A percentile compares a stretch with the other conserved stretches of the same genome.
These are phyloP conservation scores for Clarireedia hainanense DNA, from an alignment of 2,329 filamentous ascomycete genomes.

Conservation along the genomic window DNA sequence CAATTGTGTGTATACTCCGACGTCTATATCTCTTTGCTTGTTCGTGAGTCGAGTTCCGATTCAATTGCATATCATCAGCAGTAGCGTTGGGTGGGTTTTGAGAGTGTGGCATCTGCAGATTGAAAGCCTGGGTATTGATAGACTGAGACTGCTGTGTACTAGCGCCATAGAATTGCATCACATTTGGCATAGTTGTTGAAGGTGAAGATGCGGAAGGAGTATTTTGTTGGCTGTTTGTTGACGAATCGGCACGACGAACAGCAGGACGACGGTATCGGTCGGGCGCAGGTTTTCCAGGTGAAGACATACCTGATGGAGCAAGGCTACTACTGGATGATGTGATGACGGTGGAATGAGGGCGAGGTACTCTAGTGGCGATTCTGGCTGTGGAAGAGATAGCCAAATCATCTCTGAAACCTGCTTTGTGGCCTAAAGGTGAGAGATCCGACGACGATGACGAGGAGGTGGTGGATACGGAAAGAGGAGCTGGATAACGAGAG, in stretches of 20 bases:
- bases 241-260: conserved; percentile 40
- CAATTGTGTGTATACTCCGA: conserved; percentile 69
- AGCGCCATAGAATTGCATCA: conserved; percentile 47
- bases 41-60: conserved; percentile 50
- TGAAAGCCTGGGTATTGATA: conserved; percentile 18
- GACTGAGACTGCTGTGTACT: conserved; percentile 25
- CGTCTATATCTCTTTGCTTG: conserved; percentile 70
- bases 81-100: conserved; percentile 14
- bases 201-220: conserved; percentile 29
- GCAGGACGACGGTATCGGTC: conserved; percentile 73
- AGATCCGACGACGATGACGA: conserved; percentile 29
- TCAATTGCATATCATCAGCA: conserved; percentile 39
- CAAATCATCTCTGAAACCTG: conserved; percentile 46
- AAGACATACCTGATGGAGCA: conserved; percentile 35
- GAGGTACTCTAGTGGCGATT: conserved; percentile 17
- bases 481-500: conserved; percentile 40
- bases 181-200: conserved; percentile 47
- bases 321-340: conserved; percentile 41
- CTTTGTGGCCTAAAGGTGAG: conserved; percentile 33
- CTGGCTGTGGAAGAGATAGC: conserved; percentile 33
- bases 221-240: conserved; percentile 16
- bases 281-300: conserved; percentile 60
- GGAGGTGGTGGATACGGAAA: conserved; percentile 40
- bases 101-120: conserved; percentile 25
- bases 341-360: conserved; percentile 33